A percentile compares a stretch with the other conserved stretches of the same genome.
These are phyloP conservation scores for Pleurotus pulmonarius DNA, from an alignment of 768 basidiomycete species.

Conservation along the genomic window DNA sequence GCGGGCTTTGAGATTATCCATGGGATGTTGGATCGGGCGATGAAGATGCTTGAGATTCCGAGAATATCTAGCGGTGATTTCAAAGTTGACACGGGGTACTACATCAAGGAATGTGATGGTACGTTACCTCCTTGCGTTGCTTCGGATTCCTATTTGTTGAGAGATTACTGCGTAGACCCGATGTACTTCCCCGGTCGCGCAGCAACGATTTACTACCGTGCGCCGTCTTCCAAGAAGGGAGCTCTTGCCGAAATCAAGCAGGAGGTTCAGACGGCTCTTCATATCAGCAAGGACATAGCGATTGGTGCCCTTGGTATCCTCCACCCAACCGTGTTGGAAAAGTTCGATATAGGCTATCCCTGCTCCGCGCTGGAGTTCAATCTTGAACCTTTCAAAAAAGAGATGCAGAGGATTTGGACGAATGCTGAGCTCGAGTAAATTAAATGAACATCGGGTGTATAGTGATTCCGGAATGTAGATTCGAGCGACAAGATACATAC, in stretches of 20 bases:
- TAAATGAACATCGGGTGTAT: background rate
- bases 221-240: conserved; percentile 33
- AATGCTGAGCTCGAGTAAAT: conserved; percentile 37
- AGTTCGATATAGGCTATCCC: conserved; percentile 92
- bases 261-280: conserved; percentile 41
- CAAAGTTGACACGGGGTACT: conserved; percentile 75
- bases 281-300: conserved; percentile 51
- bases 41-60: conserved; percentile 94
- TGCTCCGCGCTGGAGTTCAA: conserved; percentile 95
- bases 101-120: conserved; percentile 86
- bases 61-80: conserved; percentile 58
- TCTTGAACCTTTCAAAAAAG: conserved; percentile 90
- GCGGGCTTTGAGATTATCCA: conserved; percentile 97
- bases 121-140: conserved; percentile 20
- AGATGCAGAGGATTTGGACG: conserved; percentile 54
- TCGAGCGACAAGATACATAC: background rate
- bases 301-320: conserved; percentile 93
- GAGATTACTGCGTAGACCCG: conserved; percentile 52
- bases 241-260: conserved; percentile 33
- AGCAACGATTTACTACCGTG: conserved; percentile 86
- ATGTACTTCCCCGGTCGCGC: conserved; percentile 96
- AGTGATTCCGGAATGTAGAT: conserved; percentile 10
- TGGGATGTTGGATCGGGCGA: conserved; percentile 88
- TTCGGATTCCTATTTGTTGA: background rate
- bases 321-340: conserved; percentile 86